Base-by-base conservation (phyloP, 2,329 filamentous ascomycete genomes). In the Sporothrix euskadiensis region DNA sequence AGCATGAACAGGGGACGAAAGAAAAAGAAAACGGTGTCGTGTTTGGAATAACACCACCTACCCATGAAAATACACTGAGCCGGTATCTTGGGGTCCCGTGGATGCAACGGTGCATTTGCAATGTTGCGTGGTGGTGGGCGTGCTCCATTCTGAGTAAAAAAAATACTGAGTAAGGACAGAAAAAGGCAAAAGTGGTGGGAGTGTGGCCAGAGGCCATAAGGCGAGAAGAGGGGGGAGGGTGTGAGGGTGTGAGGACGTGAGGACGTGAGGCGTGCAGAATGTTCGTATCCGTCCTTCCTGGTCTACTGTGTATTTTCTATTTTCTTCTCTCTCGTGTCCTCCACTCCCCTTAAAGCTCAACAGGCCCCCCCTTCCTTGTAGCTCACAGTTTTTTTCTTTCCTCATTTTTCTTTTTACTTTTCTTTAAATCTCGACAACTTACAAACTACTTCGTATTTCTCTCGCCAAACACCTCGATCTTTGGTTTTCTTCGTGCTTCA, bases 1-100 rank as follows among this genome's bases (percentile, higher is more conserved):
- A 26, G 59, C n/a, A 35, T 47, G 16, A 47, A 47, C n/a, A 39
- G 30, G 39, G 26, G 5, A 59, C 6, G 16, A 26, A 66, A 35
- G 26, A 19, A 57, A 68, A 44, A 61, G 41, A 71, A 12, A 56
- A 22, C 39, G 52, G 61, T 61, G 52, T 72, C 52, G 49, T n/a
- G 49, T 72, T 69, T 69, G 41, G 71, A 68, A 69, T 49, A 72
- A 69, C 41, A 69, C 63, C 70, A 61, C 69, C 65, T 26, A 73
- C 52, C n/a, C 52, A 44, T 19, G 52, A 59, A 47, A 12, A 44
- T 30, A 39, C 59, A 70, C 22, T 22, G 16, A 30, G 54, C 30
- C 30, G 63, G 49, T 59, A 68, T 56, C 49, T 68, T 65, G 22
- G 41, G 39, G 47, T 26, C 59, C 59, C 16, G 61, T 26, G 61